Evolutionary conservation across 2,329 filamentous ascomycete genomes (phyloP), one percentile per base, ranked within the genome.

Genomic region (Lecanosticta acicola): DNA sequence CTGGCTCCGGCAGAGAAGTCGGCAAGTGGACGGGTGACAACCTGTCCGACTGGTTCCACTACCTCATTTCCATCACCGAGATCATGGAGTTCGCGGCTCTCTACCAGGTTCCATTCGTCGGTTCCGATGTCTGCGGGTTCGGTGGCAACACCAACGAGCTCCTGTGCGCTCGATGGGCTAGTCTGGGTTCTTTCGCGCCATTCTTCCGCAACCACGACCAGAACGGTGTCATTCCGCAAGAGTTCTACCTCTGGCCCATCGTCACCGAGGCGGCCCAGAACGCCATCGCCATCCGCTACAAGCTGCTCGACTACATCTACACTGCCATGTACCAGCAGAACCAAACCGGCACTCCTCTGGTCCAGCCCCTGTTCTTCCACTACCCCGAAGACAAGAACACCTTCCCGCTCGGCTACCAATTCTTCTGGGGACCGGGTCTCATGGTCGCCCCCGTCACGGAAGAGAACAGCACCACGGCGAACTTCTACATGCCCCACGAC

Each of bases 231-330:
- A 71, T 76, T n/a, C 62, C 65, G 2, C 85, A 89, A 59, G 85
- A 89, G 61, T 84, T 86, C 63, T 91, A 89, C 65, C 76, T 71
- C 37, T 89, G 83, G 81, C 68, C 72, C 0, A 66, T 71, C 1
- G 83, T 86, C 3, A 72, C 83, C 0, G 68, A 74, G 7, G 81
- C 83, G 0, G 84, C 84, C 0, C 76, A 75, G 45, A 82, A 79
- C 48, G 83, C 81, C 14, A 87, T 90, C 56, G 76, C 76, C 21
- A 80, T 81, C 39, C 77, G 86, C n/a, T 90, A 90, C 68, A 75
- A 78, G 24, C 71, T 90, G n/a, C 72, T 90, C 10, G 85, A 89
- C 59, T 90, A 90, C 68, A 74, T 87, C 49, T 90, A 91, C 71
- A 89, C 85, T 1, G 79, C 81, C 0, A 72, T 88, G 55, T 71